phyloP scores from a whole-genome alignment of 176 grass and related monocot species.

The Oryza brachyantha region DNA sequence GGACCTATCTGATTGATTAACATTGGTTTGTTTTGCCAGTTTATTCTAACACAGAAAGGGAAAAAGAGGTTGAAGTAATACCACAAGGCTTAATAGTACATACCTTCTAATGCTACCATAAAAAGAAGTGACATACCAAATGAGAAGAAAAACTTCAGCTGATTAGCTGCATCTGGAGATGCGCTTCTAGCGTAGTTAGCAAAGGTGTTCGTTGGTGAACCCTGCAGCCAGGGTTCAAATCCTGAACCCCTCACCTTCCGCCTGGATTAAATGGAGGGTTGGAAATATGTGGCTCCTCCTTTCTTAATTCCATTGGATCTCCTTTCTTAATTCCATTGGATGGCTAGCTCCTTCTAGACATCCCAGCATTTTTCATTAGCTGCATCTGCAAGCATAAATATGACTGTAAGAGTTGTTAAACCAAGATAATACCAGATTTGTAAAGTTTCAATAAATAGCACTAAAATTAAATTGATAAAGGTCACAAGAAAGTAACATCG shows the following conservation, averaged over 20 bases:
- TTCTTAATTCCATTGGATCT: too few species aligned
- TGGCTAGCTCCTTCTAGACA: too few species aligned
- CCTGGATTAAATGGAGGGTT: too few species aligned
- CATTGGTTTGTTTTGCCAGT: neutral
- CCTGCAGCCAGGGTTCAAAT: too few species aligned
- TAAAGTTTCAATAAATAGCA: conserved; percentile 1
- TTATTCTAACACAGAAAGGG: neutral
- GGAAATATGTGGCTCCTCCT: too few species aligned
- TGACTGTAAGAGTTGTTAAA: neutral
- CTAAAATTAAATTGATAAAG: neutral
- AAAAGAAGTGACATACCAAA: neutral
- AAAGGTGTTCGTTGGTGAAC: too few species aligned
- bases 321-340: too few species aligned
- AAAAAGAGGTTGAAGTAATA: neutral
- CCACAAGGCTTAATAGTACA: conserved; percentile 11
- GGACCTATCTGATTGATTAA: neutral
- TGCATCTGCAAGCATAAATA: neutral
- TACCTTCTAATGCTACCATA: conserved; percentile 14
- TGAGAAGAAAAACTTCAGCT: conserved; percentile 25
- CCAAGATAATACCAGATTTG: neutral
- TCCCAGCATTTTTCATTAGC: too few species aligned
- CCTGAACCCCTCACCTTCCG: too few species aligned
- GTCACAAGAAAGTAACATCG: neutral
- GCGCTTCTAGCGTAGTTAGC: too few species aligned
- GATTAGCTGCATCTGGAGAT: neutral